Evolutionary conservation across 2,329 filamentous ascomycete species (phyloP).

Genomic region (Cordyceps javanica): DNA sequence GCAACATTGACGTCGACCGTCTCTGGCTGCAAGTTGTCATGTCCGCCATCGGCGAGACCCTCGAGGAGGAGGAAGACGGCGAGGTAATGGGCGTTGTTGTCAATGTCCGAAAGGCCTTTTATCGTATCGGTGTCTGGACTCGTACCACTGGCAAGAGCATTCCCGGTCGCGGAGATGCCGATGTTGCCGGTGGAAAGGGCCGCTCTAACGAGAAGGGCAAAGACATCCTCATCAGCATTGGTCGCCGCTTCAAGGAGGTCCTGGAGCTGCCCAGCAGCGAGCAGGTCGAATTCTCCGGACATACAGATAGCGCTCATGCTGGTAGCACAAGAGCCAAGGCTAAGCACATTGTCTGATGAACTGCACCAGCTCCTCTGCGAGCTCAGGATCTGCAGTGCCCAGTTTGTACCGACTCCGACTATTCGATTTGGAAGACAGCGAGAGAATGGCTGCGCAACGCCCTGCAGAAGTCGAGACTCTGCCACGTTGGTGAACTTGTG

Average conservation of each 20-base stretch:
- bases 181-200: constrained; percentile 70
- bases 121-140: constrained; percentile 96
- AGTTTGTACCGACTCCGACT: not conserved
- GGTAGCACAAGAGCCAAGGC: constrained; percentile 95
- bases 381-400: constrained; percentile 12
- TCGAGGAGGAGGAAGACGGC: constrained; percentile 89
- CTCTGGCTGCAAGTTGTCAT: constrained; percentile 98
- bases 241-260: constrained; percentile 86
- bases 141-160: constrained; percentile 84
- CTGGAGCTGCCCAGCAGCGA: constrained; percentile 73
- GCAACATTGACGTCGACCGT: constrained; percentile 83
- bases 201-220: constrained; percentile 75
- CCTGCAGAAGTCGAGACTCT: not conserved
- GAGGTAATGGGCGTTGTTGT: constrained; percentile 99
- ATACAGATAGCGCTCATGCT: constrained; percentile 87
- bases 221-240: constrained; percentile 78
- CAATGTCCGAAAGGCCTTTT: constrained; percentile 98
- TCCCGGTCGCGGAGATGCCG: constrained; percentile 66
- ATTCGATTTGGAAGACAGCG: not conserved
- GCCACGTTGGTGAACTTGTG: not conserved
- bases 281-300: constrained; percentile 87
- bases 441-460: not conserved
- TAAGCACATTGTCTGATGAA: constrained; percentile 76
- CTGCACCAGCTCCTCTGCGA: not conserved
- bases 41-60: constrained; percentile 91